Conservation (phyloP, 352 stramenopile genomes). For the Globisporangium cystogenes region DNA sequence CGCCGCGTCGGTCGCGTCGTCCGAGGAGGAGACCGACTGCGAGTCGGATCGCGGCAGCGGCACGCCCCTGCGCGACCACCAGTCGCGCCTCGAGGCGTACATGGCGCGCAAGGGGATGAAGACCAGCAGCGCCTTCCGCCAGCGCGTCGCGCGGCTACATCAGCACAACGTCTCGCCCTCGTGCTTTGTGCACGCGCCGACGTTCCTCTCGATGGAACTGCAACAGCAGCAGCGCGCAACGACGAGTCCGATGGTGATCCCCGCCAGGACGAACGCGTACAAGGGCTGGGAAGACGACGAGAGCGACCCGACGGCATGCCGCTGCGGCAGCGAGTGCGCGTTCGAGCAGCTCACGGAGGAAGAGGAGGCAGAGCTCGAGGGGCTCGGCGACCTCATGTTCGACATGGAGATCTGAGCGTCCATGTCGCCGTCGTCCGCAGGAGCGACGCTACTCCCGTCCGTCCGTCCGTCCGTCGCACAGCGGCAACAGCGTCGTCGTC, state of each 20-base stretch:
- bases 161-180: constrained; percentile 4
- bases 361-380: constrained; percentile 7
- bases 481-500: too few species aligned
- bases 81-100: constrained; percentile 43
- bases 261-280: constrained; percentile 10
- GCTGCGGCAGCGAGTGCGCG: constrained; percentile 38
- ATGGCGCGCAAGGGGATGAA: constrained; percentile 22
- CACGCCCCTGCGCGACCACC: constrained; percentile 37
- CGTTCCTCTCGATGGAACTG: not conserved
- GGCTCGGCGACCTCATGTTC: constrained; percentile 52
- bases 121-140: constrained; percentile 18
- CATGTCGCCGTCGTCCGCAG: not conserved
- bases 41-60: constrained; percentile 50
- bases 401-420: constrained; percentile 51
- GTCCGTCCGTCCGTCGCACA: too few species aligned
- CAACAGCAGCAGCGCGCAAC: not conserved
- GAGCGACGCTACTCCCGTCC: too few species aligned
- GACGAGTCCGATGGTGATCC: constrained; percentile 35
- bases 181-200: constrained; percentile 2
- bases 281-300: constrained; percentile 22
- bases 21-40: constrained; percentile 63
- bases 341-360: constrained; percentile 13
- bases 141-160: constrained; percentile 6
- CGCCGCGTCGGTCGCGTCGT: constrained; percentile 32
- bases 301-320: constrained; percentile 16